phyloP scores from a whole-genome alignment of 2,329 filamentous ascomycete species.

The Nigrospora sphaerica region DNA sequence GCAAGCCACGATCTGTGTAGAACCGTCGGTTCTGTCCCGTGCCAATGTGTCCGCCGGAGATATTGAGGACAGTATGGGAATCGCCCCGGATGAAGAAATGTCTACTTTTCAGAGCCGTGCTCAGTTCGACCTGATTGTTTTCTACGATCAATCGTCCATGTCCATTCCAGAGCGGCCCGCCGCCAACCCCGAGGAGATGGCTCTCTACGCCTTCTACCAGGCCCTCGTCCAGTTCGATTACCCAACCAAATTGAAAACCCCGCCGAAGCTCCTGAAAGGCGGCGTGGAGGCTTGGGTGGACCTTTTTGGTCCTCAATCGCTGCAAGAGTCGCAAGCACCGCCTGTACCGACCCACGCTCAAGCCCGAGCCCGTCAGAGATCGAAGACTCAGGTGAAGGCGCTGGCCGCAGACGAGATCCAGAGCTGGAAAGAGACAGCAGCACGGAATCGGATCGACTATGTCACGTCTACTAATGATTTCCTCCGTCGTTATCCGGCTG shows the following conservation, averaged over 20 bases:
- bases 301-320: slow-evolving; percentile 64
- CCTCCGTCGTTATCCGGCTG: slow-evolving; percentile 70
- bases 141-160: slow-evolving; percentile 71
- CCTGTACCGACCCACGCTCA: slow-evolving; percentile 5
- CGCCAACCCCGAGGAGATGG: slow-evolving; percentile 34
- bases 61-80: slow-evolving; percentile 59
- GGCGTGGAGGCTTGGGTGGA: slow-evolving; percentile 84
- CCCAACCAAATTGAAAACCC: slow-evolving; percentile 63
- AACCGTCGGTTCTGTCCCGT: slow-evolving; percentile 66
- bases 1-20: slow-evolving; percentile 79
- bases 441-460: slow-evolving; percentile 36
- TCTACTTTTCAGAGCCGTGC: slow-evolving; percentile 64
- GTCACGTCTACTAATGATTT: slow-evolving; percentile 77
- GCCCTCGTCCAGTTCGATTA: slow-evolving; percentile 81
- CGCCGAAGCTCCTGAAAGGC: slow-evolving; percentile 72
- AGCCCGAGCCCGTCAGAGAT: slow-evolving; percentile 18
- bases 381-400: slow-evolving; percentile 51
- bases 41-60: slow-evolving; percentile 57
- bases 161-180: slow-evolving; percentile 32
- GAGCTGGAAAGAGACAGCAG: slow-evolving; percentile 65
- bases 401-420: slow-evolving; percentile 76
- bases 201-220: slow-evolving; percentile 67
- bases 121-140: slow-evolving; percentile 79
- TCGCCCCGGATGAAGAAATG: slow-evolving; percentile 70
- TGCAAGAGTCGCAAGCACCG: slow-evolving; percentile 32